phyloP scores from a whole-genome alignment of 2,329 filamentous ascomycete species.

The Xylaria polymorpha region DNA sequence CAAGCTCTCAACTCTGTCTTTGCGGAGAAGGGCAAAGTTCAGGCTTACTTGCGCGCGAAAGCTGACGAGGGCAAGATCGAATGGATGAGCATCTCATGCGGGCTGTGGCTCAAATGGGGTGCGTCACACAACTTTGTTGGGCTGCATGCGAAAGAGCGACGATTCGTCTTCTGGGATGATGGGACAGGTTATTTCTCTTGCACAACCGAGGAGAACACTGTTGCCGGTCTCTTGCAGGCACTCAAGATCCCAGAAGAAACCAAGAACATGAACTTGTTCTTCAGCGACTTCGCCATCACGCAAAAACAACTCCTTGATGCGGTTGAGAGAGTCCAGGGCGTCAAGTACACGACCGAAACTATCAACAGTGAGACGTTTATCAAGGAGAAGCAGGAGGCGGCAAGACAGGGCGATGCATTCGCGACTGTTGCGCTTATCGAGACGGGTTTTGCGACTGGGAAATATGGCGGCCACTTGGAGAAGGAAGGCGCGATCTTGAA shows the following conservation, averaged over 20 bases:
- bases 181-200: constrained; percentile 51
- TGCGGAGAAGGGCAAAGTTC: constrained; percentile 47
- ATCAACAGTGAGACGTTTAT: constrained; percentile 47
- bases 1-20: constrained; percentile 46
- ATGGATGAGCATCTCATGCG: constrained; percentile 49
- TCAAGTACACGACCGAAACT: constrained; percentile 51
- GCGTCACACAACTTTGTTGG: constrained; percentile 47
- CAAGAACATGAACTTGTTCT: constrained; percentile 49
- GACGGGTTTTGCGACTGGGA: constrained; percentile 50
- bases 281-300: constrained; percentile 51
- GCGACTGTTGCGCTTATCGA: constrained; percentile 49
- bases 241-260: constrained; percentile 49
- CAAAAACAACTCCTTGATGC: constrained; percentile 56
- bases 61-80: constrained; percentile 45
- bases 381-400: constrained; percentile 47
- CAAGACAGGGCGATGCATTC: constrained; percentile 41
- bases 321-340: constrained; percentile 61
- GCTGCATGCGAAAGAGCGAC: constrained; percentile 40
- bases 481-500: constrained; percentile 51
- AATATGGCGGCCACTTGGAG: constrained; percentile 50
- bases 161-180: constrained; percentile 50
- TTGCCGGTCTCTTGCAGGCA: constrained; percentile 46
- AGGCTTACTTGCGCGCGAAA: constrained; percentile 44
- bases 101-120: constrained; percentile 49
- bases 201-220: constrained; percentile 53